Evolutionary conservation across 2,329 filamentous ascomycete genomes (phyloP).

Genomic region (Pseudocercospora vitis): DNA sequence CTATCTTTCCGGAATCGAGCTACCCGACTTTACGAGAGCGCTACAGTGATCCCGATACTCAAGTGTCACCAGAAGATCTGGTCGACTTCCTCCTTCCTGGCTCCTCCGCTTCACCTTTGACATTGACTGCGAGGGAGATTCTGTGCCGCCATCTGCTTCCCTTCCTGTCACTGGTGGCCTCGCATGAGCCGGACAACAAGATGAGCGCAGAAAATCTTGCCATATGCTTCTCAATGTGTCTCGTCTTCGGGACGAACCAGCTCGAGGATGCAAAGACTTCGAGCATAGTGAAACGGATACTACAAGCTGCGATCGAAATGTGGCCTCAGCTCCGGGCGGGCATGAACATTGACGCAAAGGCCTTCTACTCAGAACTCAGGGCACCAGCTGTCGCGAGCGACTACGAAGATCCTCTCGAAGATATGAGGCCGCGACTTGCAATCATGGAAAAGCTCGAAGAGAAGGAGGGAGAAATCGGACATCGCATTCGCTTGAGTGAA

Average conservation of each 20-base stretch:
- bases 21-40: constrained; percentile 50
- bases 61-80: constrained; percentile 45
- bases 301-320: constrained; percentile 50
- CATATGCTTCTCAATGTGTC: constrained; percentile 55
- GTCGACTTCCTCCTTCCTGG: constrained; percentile 48
- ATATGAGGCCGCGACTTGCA: constrained; percentile 18
- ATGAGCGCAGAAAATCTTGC: constrained; percentile 57
- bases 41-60: constrained; percentile 42
- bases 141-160: constrained; percentile 54
- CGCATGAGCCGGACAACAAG: constrained; percentile 51
- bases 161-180: constrained; percentile 50
- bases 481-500: constrained; percentile 47
- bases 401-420: constrained; percentile 51
- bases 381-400: constrained; percentile 44
- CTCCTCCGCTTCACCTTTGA: constrained; percentile 50
- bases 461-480: constrained; percentile 35
- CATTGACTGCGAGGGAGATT: constrained; percentile 49
- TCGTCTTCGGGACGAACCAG: constrained; percentile 55
- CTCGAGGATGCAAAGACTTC: constrained; percentile 57
- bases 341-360: constrained; percentile 41
- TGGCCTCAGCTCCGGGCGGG: constrained; percentile 48
- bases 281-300: constrained; percentile 50
- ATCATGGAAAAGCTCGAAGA: constrained; percentile 24
- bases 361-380: constrained; percentile 44
- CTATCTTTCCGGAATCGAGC: constrained; percentile 51